Percentiles rank a stretch among this genome's conserved stretches.
Conservation (phyloP, 202 grass and related monocot species). For the Zoysia matrella region DNA sequence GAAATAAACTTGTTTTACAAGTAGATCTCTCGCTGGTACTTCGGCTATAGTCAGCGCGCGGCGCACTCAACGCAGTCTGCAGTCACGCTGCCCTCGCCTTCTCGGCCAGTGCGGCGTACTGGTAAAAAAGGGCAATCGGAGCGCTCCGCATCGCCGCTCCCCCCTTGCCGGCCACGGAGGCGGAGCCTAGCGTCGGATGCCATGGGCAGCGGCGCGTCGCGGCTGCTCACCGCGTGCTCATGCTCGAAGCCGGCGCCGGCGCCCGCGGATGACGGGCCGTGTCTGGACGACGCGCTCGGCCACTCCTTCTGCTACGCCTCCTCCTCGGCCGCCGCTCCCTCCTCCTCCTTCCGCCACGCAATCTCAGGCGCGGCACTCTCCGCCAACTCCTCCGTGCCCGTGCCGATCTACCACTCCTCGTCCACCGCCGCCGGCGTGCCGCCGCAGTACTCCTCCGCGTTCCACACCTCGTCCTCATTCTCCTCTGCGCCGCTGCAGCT, state of each 20-base stretch:
- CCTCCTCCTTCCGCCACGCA: slow-evolving; percentile 54
- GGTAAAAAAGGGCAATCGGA: slow-evolving; percentile 15
- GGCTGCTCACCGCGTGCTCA: slow-evolving; percentile 73
- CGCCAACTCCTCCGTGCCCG: slow-evolving; percentile 83
- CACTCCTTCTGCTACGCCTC: slow-evolving; percentile 90
- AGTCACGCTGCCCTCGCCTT: slow-evolving; percentile 9
- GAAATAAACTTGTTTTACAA: not conserved
- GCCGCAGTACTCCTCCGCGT: slow-evolving; percentile 48
- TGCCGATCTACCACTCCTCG: slow-evolving; percentile 69
- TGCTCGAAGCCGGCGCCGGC: slow-evolving; percentile 51
- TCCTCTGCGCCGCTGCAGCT: slow-evolving; percentile 62
- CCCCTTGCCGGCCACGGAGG: slow-evolving; percentile 4
- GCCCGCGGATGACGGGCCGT: slow-evolving; percentile 45
- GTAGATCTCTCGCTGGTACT: not conserved
- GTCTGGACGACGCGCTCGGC: slow-evolving; percentile 84
- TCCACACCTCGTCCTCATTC: slow-evolving; percentile 55
- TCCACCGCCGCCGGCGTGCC: slow-evolving; percentile 12
- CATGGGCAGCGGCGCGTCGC: slow-evolving; percentile 95
- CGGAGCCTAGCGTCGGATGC: slow-evolving; percentile 47
- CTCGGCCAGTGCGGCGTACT: slow-evolving; percentile 45
- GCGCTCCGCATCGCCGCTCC: slow-evolving; percentile 31
- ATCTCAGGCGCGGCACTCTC: slow-evolving; percentile 94
- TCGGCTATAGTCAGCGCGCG: slow-evolving; percentile 26
- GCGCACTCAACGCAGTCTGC: not conserved
- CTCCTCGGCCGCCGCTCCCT: slow-evolving; percentile 44